Evolutionary conservation across 2,329 filamentous ascomycete genomes (phyloP), one percentile per base, ranked within the genome.

Genomic region (Aspergillus sclerotialis): DNA sequence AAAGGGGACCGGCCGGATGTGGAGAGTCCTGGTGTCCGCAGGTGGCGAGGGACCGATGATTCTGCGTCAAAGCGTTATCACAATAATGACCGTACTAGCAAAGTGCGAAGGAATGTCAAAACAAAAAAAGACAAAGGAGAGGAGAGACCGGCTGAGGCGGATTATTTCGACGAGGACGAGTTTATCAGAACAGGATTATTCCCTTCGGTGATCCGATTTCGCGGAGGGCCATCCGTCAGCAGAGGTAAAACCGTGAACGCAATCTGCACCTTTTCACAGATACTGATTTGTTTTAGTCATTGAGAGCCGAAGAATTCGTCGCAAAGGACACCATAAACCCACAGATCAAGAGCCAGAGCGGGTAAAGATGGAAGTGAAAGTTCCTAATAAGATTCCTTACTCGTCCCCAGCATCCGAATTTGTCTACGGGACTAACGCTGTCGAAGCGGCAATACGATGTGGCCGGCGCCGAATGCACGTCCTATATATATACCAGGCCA

Each of bases 351-450:
- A 42, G 18, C 58, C 59, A 14, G 56, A 61, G 39, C 46, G 51
- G 27, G 45, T 60, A 7, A 60, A 58, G 26, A 36, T 48, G 12
- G 41, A 58, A 26, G 54, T 63, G 28, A 58, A 45, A 38, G 53
- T 63, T 1, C 67, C 67, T 0, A 38, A 62, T 3, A 56, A 64
- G 5, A 70, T 84, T 12, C 76, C 78, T 1, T 81, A 90, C 54
- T 87, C 85, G 0, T 93, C 87, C 1, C 83, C 90, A 0, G 85
- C 86, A 4, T 94, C 89, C 0, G 83, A 94, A 42, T 96, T 95
- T 49, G 69, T 98, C 2, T 96, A 94, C 55, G 92, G 92, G 5
- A 76, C 75, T 28, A 84, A 83, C 2, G 79, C 85, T 2, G 86
- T 96, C 14, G 73, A 83, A 42, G 84, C 89, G 13, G 89, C 88